Evolutionary conservation across 257 asterid genomes (phyloP).

Genomic region (Nicotiana tabacum): DNA sequence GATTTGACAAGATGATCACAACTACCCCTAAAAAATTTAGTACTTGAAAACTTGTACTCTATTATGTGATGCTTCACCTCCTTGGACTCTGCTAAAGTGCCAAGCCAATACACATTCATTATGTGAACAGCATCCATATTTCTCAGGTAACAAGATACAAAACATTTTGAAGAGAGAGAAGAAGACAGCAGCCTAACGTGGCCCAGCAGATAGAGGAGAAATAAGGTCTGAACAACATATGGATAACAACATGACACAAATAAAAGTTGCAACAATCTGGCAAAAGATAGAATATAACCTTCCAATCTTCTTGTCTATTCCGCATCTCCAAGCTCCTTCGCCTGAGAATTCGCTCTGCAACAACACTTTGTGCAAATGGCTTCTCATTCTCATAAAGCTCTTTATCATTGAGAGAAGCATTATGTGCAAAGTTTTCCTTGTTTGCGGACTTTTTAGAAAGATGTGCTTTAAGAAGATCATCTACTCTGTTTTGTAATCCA

Average conservation of each 20-base stretch:
- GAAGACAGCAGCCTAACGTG: not conserved
- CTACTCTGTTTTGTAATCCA: constrained; percentile 51
- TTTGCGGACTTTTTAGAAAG: constrained; percentile 52
- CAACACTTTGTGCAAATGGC: constrained; percentile 47
- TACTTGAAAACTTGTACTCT: not conserved
- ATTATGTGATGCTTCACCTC: not conserved
- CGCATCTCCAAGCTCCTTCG: constrained; percentile 66
- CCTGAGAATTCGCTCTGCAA: constrained; percentile 57
- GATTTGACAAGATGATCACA: not conserved
- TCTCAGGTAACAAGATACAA: constrained; percentile 3
- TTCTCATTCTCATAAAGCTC: constrained; percentile 41
- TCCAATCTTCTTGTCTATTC: constrained; percentile 71
- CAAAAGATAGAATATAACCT: constrained; percentile 29
- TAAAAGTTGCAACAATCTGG: not conserved
- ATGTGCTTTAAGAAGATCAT: constrained; percentile 56
- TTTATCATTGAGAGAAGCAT: constrained; percentile 29
- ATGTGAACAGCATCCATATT: not conserved
- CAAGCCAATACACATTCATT: not conserved
- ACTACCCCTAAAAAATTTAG: not conserved
- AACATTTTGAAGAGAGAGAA: not conserved
- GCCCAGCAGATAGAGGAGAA: not conserved
- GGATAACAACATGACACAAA: not conserved
- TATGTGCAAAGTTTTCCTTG: constrained; percentile 34
- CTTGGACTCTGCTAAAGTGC: not conserved
- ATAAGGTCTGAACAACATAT: not conserved